Percentiles rank a stretch among this genome's conserved stretches.
Evolutionary conservation across 495 filamentous ascomycete species (phyloP).

Genomic region (Platismatia glauca): DNA sequence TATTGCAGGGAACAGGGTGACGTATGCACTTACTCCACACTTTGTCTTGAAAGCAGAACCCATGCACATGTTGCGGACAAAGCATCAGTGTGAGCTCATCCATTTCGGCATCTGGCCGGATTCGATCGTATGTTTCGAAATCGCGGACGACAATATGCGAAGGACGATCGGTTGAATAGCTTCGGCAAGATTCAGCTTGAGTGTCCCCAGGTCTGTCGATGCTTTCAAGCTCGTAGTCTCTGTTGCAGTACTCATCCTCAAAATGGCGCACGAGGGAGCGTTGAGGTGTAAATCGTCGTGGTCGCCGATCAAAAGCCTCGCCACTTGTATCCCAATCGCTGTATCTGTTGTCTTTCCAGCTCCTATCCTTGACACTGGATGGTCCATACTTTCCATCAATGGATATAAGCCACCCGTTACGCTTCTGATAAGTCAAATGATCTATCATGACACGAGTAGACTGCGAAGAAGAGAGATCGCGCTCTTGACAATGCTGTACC

Average conservation of each 20-base stretch:
- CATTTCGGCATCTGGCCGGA: constrained; percentile 11
- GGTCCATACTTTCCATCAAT: constrained; percentile 23
- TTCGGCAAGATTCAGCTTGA: constrained; percentile 10
- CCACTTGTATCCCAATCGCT: background rate
- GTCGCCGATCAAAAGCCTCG: constrained; percentile 1
- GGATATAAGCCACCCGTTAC: constrained; percentile 20
- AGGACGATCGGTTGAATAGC: constrained; percentile 10
- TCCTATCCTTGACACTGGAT: constrained; percentile 16
- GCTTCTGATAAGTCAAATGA: constrained; percentile 21
- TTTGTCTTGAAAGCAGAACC: constrained; percentile 22
- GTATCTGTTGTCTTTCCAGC: constrained; percentile 21
- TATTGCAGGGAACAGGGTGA: background rate
- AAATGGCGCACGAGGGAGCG: background rate
- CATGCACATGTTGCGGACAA: constrained; percentile 22
- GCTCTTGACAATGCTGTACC: constrained; percentile 18
- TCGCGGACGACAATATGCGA: constrained; percentile 6
- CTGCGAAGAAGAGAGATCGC: constrained; percentile 13
- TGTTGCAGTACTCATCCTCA: constrained; percentile 1
- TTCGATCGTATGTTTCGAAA: constrained; percentile 15
- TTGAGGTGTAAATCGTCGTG: background rate
- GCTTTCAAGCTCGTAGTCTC: background rate
- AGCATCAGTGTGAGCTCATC: constrained; percentile 18
- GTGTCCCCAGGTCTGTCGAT: background rate
- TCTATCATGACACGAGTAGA: constrained; percentile 21
- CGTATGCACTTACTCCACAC: constrained; percentile 19